phyloP scores from a whole-genome alignment of 345 rosid species.

The Gossypium arboreum region DNA sequence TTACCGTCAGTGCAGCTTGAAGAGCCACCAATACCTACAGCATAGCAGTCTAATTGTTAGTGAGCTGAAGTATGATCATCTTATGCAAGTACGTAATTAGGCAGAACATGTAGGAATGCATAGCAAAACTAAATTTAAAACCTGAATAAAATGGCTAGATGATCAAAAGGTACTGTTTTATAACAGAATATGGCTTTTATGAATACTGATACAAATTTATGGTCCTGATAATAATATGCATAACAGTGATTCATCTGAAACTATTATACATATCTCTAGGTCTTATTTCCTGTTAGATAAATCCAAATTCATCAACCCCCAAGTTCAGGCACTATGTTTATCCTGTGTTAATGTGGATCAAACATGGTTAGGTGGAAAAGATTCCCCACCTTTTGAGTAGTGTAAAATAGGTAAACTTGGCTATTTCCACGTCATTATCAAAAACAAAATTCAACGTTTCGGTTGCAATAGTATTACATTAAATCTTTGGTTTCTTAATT shows the following conservation, averaged over 20 bases:
- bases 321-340: slow-evolving; percentile 1
- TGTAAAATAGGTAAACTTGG: neutral
- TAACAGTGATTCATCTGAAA: neutral
- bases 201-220: neutral
- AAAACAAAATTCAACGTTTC: neutral
- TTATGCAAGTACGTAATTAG: neutral
- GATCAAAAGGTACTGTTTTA: neutral
- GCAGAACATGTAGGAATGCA: neutral
- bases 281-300: neutral
- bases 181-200: neutral
- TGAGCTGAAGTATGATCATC: neutral
- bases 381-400: neutral
- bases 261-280: neutral
- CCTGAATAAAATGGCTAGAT: neutral
- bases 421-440: neutral
- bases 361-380: neutral
- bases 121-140: neutral
- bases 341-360: neutral
- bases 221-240: neutral
- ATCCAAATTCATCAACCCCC: neutral
- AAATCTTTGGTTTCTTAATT: neutral
- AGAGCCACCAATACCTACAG: slow-evolving; percentile 69
- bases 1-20: slow-evolving; percentile 77
- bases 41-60: neutral
- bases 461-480: neutral